Evolutionary conservation across 768 basidiomycete genomes (phyloP).

Genomic region (Kondoa malvinella): DNA sequence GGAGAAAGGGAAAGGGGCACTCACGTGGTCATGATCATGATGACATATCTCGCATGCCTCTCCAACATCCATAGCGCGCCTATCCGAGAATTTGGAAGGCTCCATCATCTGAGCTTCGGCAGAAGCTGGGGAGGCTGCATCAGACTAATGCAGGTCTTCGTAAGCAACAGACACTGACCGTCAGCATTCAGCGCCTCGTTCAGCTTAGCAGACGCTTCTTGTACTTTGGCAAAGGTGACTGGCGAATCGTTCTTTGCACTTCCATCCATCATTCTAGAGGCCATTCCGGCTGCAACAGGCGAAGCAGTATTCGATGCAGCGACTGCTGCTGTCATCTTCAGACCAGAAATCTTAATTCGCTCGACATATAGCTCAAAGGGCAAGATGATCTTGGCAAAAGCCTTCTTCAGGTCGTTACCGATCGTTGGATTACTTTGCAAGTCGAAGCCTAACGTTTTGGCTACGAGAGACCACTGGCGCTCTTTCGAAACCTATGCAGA

Average conservation of each 20-base stretch:
- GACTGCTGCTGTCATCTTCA: neutral
- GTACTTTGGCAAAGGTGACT: conserved; percentile 16
- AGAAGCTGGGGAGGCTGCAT: neutral
- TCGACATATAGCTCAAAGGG: conserved; percentile 74
- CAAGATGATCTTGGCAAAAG: conserved; percentile 75
- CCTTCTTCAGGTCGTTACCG: conserved; percentile 71
- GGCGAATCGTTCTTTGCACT: conserved; percentile 5
- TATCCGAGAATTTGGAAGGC: neutral
- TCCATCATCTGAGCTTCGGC: conserved; percentile 3
- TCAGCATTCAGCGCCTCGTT: conserved; percentile 21
- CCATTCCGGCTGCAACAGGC: neutral
- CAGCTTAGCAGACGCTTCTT: conserved; percentile 26
- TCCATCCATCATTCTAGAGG: neutral
- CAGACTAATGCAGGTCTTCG: neutral
- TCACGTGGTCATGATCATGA: conserved; percentile 63
- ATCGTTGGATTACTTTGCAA: conserved; percentile 51
- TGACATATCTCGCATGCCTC: conserved; percentile 79
- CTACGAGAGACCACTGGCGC: conserved; percentile 78
- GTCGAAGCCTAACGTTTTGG: conserved; percentile 62
- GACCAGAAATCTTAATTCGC: conserved; percentile 3
- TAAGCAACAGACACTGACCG: neutral
- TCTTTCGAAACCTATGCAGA: conserved; percentile 51
- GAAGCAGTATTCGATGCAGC: neutral
- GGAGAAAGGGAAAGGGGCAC: neutral
- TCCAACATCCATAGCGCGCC: neutral